Percentiles rank a stretch among this genome's conserved stretches.
Evolutionary conservation across 345 rosid species (phyloP).

Genomic region (Anacardium occidentale): DNA sequence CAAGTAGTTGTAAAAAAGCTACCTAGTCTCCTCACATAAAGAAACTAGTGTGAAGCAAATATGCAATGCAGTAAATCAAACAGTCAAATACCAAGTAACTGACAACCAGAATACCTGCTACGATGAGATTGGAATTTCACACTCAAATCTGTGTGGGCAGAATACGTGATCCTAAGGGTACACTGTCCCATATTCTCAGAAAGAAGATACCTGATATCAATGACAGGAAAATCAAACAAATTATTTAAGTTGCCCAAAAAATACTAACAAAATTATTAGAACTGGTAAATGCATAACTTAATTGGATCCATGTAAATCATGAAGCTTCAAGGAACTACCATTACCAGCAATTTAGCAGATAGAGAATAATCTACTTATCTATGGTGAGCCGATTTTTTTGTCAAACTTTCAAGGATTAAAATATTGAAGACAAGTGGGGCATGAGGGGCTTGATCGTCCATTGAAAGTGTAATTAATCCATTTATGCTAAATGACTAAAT

Average conservation of each 20-base stretch:
- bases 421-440: background rate
- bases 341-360: background rate
- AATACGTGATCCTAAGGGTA: slow-evolving; percentile 88
- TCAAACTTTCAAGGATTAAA: slow-evolving; percentile 6
- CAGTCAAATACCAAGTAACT: background rate
- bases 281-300: background rate
- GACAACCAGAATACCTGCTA: slow-evolving; percentile 62
- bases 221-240: slow-evolving; percentile 19
- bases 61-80: background rate
- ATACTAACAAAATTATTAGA: slow-evolving; percentile 1
- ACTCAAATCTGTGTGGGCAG: slow-evolving; percentile 98
- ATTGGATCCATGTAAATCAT: background rate
- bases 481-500: slow-evolving; percentile 11
- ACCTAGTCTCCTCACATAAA: background rate
- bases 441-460: slow-evolving; percentile 6
- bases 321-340: slow-evolving; percentile 5
- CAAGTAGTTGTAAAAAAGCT: background rate
- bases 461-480: slow-evolving; percentile 6
- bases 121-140: slow-evolving; percentile 97
- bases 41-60: background rate
- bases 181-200: slow-evolving; percentile 71
- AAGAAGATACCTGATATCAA: slow-evolving; percentile 74
- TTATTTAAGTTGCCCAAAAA: background rate
- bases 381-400: background rate
- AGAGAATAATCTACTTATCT: background rate